phyloP scores from a whole-genome alignment of 345 rosid species.

The Tarenaya hassleriana region DNA sequence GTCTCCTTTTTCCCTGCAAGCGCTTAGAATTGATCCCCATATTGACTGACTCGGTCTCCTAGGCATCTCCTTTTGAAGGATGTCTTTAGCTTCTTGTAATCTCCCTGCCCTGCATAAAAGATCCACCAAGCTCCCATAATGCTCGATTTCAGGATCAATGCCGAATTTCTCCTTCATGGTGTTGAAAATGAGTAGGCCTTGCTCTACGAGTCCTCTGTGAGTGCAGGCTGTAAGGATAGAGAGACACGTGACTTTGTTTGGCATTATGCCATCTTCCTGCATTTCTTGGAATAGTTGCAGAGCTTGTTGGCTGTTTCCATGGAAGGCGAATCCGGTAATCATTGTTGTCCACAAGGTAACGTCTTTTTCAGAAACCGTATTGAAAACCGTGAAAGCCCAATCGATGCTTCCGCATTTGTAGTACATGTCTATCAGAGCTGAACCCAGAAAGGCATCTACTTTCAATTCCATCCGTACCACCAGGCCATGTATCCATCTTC shows the following conservation, averaged over 20 bases:
- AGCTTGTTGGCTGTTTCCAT: slow-evolving; percentile 49
- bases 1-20: slow-evolving; percentile 35
- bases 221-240: slow-evolving; percentile 50
- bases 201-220: slow-evolving; percentile 42
- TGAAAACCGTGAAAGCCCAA: slow-evolving; percentile 36
- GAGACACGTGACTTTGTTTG: slow-evolving; percentile 45
- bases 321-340: slow-evolving; percentile 54
- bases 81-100: slow-evolving; percentile 38
- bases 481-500: slow-evolving; percentile 48
- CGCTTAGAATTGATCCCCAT: slow-evolving; percentile 54
- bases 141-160: slow-evolving; percentile 44
- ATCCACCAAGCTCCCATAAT: slow-evolving; percentile 53
- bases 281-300: slow-evolving; percentile 40
- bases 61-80: slow-evolving; percentile 43
- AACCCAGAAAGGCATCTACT: slow-evolving; percentile 39
- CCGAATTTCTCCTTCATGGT: slow-evolving; percentile 38
- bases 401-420: slow-evolving; percentile 48
- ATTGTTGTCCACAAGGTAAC: slow-evolving; percentile 56
- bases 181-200: slow-evolving; percentile 37
- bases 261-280: slow-evolving; percentile 32
- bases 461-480: slow-evolving; percentile 25
- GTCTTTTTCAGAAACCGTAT: slow-evolving; percentile 31
- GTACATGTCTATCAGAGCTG: slow-evolving; percentile 49
- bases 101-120: slow-evolving; percentile 45
- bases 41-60: slow-evolving; percentile 39